phyloP scores from a whole-genome alignment of 2,329 filamentous ascomycete species.

The Ramularia collo-cygni region DNA sequence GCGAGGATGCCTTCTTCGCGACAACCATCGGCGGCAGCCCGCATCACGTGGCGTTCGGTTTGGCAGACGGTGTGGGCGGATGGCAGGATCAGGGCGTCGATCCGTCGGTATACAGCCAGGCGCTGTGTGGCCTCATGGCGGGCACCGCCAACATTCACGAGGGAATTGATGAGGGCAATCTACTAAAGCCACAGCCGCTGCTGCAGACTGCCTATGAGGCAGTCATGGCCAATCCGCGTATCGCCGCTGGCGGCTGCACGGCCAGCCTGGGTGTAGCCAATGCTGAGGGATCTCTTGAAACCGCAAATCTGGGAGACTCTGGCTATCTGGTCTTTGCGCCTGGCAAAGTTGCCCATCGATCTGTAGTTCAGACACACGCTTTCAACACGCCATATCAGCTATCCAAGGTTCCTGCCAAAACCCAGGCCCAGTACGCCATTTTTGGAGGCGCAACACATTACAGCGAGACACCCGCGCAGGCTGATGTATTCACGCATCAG shows the following conservation, averaged over 20 bases:
- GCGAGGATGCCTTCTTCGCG: constrained; percentile 95
- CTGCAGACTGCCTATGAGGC: constrained; percentile 81
- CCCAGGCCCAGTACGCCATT: constrained; percentile 70
- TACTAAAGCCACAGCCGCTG: constrained; percentile 52
- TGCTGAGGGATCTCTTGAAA: constrained; percentile 67
- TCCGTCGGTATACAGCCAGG: constrained; percentile 90
- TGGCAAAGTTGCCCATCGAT: constrained; percentile 77
- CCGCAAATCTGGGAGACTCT: constrained; percentile 93
- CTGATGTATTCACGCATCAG: constrained; percentile 67
- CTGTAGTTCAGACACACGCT: constrained; percentile 82
- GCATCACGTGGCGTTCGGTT: constrained; percentile 70
- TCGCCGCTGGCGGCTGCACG: constrained; percentile 82
- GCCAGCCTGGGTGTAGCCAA: constrained; percentile 78
- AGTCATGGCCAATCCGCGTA: constrained; percentile 64
- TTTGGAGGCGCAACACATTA: constrained; percentile 68
- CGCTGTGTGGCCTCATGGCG: constrained; percentile 89
- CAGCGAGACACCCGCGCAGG: constrained; percentile 76
- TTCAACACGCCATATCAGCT: constrained; percentile 98
- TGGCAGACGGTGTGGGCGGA: constrained; percentile 91
- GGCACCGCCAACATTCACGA: constrained; percentile 38
- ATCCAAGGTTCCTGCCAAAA: constrained; percentile 73
- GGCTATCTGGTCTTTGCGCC: constrained; percentile 82
- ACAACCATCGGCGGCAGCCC: constrained; percentile 62
- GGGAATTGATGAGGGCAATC: constrained; percentile 18
- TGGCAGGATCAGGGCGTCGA: constrained; percentile 92